Conservation (phyloP, 208 protist genomes). For the Trypanosoma rangeli region DNA sequence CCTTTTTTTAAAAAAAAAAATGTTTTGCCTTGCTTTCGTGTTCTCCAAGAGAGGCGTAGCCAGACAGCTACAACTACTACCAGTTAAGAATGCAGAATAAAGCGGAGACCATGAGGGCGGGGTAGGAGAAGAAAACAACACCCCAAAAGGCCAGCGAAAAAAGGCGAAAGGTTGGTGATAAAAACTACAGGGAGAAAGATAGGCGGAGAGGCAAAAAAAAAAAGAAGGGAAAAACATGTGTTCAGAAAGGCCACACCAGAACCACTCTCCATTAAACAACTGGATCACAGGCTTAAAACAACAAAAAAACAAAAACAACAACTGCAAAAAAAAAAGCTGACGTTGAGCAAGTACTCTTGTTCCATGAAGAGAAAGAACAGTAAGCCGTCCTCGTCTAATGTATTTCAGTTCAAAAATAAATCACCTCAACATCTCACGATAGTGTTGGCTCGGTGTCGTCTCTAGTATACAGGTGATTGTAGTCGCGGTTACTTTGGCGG, state of each 20-base stretch:
- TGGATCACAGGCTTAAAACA: background rate
- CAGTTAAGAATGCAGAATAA: background rate
- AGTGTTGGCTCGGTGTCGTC: conserved; percentile 31
- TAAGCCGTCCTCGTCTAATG: background rate
- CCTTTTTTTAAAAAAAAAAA: too few species aligned
- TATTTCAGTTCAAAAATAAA: background rate
- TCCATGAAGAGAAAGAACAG: background rate
- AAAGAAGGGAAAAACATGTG: background rate
- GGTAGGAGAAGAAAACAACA: too few species aligned
- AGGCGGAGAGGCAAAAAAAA: background rate
- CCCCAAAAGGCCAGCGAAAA: too few species aligned
- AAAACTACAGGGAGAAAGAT: too few species aligned
- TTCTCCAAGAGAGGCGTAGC: background rate
- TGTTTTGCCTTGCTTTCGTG: background rate
- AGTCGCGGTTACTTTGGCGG: conserved; percentile 27
- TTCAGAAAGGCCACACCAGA: background rate
- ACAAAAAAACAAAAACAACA: background rate
- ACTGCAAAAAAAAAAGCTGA: background rate
- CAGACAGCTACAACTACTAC: background rate
- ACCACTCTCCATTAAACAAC: background rate
- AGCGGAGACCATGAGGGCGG: too few species aligned
- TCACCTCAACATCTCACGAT: conserved; percentile 3
- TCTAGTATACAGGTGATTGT: conserved; percentile 59
- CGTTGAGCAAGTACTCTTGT: background rate
- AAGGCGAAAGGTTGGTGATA: too few species aligned